A percentile compares a stretch with the other conserved stretches of the same genome.
These are phyloP conservation scores for Larix kaempferi DNA, from an alignment of 75 land plant species.

Conservation along the genomic window DNA sequence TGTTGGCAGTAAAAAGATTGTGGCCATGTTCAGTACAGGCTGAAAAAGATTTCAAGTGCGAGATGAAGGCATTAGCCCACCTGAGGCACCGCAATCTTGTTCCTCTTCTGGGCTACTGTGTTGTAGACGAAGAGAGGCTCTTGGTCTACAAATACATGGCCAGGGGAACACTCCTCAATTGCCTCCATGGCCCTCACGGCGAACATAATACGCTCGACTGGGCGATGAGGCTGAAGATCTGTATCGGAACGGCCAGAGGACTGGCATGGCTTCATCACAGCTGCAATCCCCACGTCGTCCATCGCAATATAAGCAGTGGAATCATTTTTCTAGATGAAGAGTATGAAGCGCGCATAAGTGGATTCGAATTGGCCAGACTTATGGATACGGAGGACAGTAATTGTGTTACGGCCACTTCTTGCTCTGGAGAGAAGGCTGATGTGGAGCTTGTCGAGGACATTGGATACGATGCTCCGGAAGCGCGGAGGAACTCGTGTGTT, in stretches of 20 bases:
- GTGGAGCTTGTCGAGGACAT: constrained; percentile 73
- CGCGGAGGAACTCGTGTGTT: constrained; percentile 87
- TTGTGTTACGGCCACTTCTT: constrained; percentile 79
- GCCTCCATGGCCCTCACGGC: constrained; percentile 34
- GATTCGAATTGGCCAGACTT: constrained; percentile 86
- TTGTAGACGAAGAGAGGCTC: constrained; percentile 69
- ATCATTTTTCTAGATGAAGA: constrained; percentile 65
- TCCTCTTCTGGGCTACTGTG: constrained; percentile 78
- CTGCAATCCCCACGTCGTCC: constrained; percentile 71
- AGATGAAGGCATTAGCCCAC: constrained; percentile 71
- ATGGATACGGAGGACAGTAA: constrained; percentile 71
- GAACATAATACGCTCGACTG: constrained; percentile 51
- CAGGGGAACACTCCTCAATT: constrained; percentile 53
- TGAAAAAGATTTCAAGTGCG: constrained; percentile 66
- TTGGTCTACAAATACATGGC: constrained; percentile 79
- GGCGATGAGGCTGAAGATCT: constrained; percentile 47
- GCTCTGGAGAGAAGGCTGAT: constrained; percentile 67
- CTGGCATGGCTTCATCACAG: constrained; percentile 71
- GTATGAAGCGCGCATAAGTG: constrained; percentile 86
- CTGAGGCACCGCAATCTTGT: constrained; percentile 74
- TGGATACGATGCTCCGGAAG: constrained; percentile 80
- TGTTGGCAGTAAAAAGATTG: constrained; percentile 76
- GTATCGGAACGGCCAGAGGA: constrained; percentile 45
- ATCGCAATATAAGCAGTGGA: constrained; percentile 63
- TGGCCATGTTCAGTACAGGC: constrained; percentile 46